Conservation (phyloP, 2,329 filamentous ascomycete species). For the Colletotrichum zoysiae region DNA sequence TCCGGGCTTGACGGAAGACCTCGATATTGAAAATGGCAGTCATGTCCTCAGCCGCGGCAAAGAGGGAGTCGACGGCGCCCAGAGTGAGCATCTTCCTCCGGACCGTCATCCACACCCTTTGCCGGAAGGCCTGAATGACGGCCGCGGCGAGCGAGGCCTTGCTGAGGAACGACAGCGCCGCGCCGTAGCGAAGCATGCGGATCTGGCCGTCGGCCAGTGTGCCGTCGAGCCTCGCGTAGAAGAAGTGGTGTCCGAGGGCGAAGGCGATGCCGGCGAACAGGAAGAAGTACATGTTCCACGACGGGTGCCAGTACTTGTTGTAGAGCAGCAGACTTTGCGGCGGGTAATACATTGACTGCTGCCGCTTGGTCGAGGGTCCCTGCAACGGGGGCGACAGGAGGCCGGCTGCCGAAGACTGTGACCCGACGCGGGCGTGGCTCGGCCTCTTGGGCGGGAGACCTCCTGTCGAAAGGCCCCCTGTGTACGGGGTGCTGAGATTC, state of each 20-base stretch:
- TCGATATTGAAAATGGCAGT: conserved; percentile 49
- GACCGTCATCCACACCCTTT: conserved; percentile 45
- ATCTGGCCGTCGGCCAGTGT: conserved; percentile 50
- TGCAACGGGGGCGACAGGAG: conserved; percentile 34
- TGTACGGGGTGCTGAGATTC: conserved; percentile 24
- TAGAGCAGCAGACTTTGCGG: conserved; percentile 25
- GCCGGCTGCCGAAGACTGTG: conserved; percentile 24
- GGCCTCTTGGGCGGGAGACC: conserved; percentile 14
- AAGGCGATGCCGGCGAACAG: conserved; percentile 50
- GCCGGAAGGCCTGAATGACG: conserved; percentile 47
- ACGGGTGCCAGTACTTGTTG: conserved; percentile 51
- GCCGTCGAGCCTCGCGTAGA: conserved; percentile 50
- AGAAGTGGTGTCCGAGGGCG: conserved; percentile 52
- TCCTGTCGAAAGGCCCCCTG: conserved; percentile 24
- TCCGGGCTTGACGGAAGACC: conserved; percentile 48
- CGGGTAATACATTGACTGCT: conserved; percentile 28
- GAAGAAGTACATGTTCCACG: conserved; percentile 52
- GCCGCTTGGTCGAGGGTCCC: conserved; percentile 15
- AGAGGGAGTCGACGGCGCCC: conserved; percentile 47
- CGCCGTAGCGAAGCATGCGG: conserved; percentile 52
- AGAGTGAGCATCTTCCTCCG: conserved; percentile 43
- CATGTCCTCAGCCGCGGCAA: conserved; percentile 51
- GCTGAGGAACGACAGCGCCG: conserved; percentile 52
- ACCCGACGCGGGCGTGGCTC: conserved; percentile 31
- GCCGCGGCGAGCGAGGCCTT: conserved; percentile 53